Base-by-base conservation (phyloP, 192 early-diverging fungal species). In the Linnemannia zychae region DNA sequence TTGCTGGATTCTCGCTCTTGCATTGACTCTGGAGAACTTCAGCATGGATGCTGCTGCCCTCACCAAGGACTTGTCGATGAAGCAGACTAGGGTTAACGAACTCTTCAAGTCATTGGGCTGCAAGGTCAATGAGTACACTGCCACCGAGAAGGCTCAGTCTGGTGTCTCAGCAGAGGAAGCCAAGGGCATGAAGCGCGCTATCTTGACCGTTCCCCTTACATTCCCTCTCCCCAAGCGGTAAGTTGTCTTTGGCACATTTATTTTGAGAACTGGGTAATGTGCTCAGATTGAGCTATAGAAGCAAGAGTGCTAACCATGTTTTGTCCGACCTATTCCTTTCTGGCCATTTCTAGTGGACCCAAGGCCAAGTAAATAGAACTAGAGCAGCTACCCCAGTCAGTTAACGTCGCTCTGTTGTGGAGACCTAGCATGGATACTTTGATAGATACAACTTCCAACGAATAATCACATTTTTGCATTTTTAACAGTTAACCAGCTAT, bases 1-100 rank as follows among this genome's bases (percentile, higher is more conserved):
- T 17, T 94, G 93, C 76, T 94, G 96, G 80, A 95, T 97, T 71
- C 80, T 95, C 52, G 91, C 91, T 17, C 84, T 97, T 53, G 90
- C 90, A 75, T 87, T 98, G 77, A 92, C 90, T 15, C 78, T 97
- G 3, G 93, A 95, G 79, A 92, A 94, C 81, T 97, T 91, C 89
- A 90, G 89, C 22, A 75, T 95, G 52, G 91, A 96, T 68, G 88
- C 93, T 0, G 78, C 80, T 3, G 88, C 89, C 7, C 80, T 97
- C 57, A 92, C 93, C 0, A 78, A 84, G 5, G 96, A 97, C 75
- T 81, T 97, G 75, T 89, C 88, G 28, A 74, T 93, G 66, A 89
- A 88, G 66, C 87, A 88, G 66, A 84, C 78, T 47, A 88, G 82
- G 76, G 76, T 85, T 20, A 71, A 78, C n/a, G 83, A 84, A 17